phyloP scores from a whole-genome alignment of 768 basidiomycete species.

The Suillus ampliporus region DNA sequence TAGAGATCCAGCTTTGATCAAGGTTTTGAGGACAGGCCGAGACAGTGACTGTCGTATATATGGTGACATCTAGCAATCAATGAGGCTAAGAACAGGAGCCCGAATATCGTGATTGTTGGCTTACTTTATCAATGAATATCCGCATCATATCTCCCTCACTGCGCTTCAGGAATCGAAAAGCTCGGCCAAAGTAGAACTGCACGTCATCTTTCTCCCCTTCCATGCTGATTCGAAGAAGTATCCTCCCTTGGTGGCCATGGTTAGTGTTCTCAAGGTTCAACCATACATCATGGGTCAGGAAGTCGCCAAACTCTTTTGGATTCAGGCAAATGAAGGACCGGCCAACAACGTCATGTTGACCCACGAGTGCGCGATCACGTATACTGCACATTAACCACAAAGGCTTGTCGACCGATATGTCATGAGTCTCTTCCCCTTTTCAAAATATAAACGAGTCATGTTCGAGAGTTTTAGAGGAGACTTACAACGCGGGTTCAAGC shows the following conservation, averaged over 20 bases:
- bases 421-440: constrained; percentile 96
- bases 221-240: constrained; percentile 92
- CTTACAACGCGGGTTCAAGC: constrained; percentile 87
- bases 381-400: constrained; percentile 98
- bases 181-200: constrained; percentile 95
- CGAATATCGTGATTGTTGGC: neutral
- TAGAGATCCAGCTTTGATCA: constrained; percentile 65
- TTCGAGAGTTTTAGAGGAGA: constrained; percentile 15
- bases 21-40: constrained; percentile 71
- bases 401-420: constrained; percentile 91
- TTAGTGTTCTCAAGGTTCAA: constrained; percentile 77
- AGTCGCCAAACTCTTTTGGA: constrained; percentile 86
- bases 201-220: constrained; percentile 99
- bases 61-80: constrained; percentile 78
- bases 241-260: constrained; percentile 62
- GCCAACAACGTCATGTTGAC: constrained; percentile 93
- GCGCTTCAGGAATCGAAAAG: constrained; percentile 90
- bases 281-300: constrained; percentile 90
- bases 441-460: constrained; percentile 14
- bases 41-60: constrained; percentile 90
- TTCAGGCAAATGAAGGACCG: constrained; percentile 93
- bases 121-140: constrained; percentile 95
- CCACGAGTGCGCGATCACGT: constrained; percentile 86
- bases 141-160: constrained; percentile 96
- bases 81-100: constrained; percentile 1